phyloP scores from a whole-genome alignment of 116 monocot species.

The Zostera marina region DNA sequence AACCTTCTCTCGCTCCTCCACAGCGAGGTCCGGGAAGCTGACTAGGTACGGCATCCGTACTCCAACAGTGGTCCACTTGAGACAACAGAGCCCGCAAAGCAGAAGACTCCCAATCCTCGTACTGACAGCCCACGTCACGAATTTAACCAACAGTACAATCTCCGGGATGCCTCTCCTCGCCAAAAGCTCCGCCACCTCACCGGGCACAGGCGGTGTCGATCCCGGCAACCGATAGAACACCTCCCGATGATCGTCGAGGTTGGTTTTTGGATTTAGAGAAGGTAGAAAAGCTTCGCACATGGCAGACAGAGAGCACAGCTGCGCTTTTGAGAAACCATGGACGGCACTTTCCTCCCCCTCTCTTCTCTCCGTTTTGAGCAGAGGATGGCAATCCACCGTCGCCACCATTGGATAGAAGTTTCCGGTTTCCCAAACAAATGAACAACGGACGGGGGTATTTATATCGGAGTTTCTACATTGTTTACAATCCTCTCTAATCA shows the following conservation, averaged over 20 bases:
- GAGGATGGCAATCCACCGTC: conserved; percentile 2
- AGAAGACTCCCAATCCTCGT: conserved; percentile 65
- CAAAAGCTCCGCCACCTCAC: conserved; percentile 49
- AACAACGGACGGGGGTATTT: too few relatives aligned
- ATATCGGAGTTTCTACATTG: too few relatives aligned
- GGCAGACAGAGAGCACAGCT: too few relatives aligned
- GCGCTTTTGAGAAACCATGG: too few relatives aligned
- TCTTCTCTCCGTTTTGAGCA: background rate
- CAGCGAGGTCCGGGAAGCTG: conserved; percentile 47
- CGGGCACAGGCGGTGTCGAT: too few relatives aligned
- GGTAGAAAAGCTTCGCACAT: too few relatives aligned
- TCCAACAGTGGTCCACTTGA: conserved; percentile 1
- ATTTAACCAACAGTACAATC: conserved; percentile 19
- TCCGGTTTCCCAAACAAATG: too few relatives aligned
- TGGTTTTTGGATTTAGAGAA: too few relatives aligned
- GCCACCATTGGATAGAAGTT: background rate
- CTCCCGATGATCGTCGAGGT: too few relatives aligned
- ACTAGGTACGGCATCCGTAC: conserved; percentile 37
- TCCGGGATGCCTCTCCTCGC: conserved; percentile 24
- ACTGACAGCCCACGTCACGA: conserved; percentile 39
- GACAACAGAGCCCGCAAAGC: conserved; percentile 42
- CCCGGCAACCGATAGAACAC: too few relatives aligned
- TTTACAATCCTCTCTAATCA: too few relatives aligned
- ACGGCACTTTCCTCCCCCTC: too few relatives aligned
- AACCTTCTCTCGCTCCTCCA: conserved; percentile 52